Percentiles rank a stretch among this genome's conserved stretches.
Conservation (phyloP, 352 stramenopile species). For the Globisporangium spinosum region DNA sequence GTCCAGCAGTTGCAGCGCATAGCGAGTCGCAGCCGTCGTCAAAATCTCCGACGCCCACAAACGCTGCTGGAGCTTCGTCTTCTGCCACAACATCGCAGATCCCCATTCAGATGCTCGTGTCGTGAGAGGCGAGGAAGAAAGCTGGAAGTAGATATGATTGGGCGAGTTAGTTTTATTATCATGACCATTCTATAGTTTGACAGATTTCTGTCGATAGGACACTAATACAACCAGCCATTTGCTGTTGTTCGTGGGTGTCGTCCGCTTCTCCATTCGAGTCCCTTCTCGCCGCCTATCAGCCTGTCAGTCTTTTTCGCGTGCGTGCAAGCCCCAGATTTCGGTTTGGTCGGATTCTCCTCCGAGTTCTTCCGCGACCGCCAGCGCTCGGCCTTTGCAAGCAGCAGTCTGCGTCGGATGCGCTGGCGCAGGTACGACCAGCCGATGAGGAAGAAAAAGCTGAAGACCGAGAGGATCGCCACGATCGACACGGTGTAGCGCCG, state of each 20-base stretch:
- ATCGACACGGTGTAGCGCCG: slow-evolving; percentile 81
- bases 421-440: slow-evolving; percentile 86
- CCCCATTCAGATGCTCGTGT: slow-evolving; percentile 67
- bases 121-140: slow-evolving; percentile 25
- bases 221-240: slow-evolving; percentile 8
- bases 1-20: neutral
- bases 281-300: neutral
- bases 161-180: neutral
- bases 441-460: slow-evolving; percentile 62
- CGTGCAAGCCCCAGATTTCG: slow-evolving; percentile 50
- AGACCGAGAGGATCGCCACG: slow-evolving; percentile 67
- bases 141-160: neutral
- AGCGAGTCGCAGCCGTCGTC: neutral
- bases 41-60: neutral
- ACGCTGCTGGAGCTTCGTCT: neutral
- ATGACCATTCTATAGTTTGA: neutral
- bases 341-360: slow-evolving; percentile 39
- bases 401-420: slow-evolving; percentile 62
- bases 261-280: neutral
- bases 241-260: neutral
- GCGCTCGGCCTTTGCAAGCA: slow-evolving; percentile 91
- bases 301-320: slow-evolving; percentile 54
- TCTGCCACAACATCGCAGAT: slow-evolving; percentile 32
- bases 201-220: neutral
- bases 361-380: slow-evolving; percentile 78